Base-by-base conservation (phyloP, 192 early-diverging fungal genomes). In the Podila minutissima region DNA sequence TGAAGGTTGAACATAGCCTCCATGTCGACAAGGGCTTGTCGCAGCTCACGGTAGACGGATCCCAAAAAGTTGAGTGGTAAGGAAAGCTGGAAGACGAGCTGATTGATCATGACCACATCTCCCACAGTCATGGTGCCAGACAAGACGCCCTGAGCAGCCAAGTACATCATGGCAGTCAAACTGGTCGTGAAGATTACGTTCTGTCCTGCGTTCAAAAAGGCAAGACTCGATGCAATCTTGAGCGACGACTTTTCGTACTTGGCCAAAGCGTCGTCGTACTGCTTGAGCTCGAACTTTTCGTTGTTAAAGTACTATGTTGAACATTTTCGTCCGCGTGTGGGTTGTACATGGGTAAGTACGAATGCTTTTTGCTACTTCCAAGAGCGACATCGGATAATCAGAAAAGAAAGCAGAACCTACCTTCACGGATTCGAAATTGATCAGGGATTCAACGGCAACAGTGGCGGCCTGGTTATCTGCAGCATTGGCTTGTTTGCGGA, bases 391-490 rank as follows among this genome's bases (percentile, higher is more conserved):
- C 4, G 1, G 53, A 20, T 10, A n/a, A 24, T 10, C 10, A 26
- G 9, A 55, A 24, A 24, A 15, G 3, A 28, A n/a, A 26, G 5
- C 3, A 5, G 15, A 93, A 3, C 50, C 22, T 86, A 86, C 87
- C 82, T 99, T 98, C 64, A 99, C 98, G 11, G 97, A 93, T 84
- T 99, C 98, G 81, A 95, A 97, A 71, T 99, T 99, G 66, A 99
- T 90, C 50, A 99, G 86, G 31, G 97, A 96, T 75, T 99, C 98
- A 0, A 98, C 96, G 8, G 97, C 96, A 6, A 92, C 90, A 9
- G 95, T 92, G 0, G 98, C 97, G 7, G 97, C 98, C 78, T 93
- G 83, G 81, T 99, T 99, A 74, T 99, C 98, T 17, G 98, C 97
- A 28, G 90, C 86, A 77, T 99, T 99, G 88, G 98, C 98, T 59